These are phyloP conservation scores for Cytospora piceicola DNA, from an alignment of 2,329 filamentous ascomycete species.

Conservation along the genomic window DNA sequence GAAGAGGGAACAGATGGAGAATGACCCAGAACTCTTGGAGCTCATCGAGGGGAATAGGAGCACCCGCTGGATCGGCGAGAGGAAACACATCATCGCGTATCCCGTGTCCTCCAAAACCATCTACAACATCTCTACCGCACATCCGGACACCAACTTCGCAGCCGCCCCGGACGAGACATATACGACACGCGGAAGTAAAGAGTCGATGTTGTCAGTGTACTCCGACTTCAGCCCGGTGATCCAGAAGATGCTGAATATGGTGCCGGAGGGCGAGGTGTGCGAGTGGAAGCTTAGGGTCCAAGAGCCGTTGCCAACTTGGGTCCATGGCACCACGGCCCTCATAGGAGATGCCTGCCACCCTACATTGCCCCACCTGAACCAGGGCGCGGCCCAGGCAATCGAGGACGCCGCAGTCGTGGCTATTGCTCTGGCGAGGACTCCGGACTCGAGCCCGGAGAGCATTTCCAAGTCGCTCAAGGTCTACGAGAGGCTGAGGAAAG, in stretches of 20 bases:
- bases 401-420: conserved; percentile 59
- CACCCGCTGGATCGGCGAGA: conserved; percentile 68
- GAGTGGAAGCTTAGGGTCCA: conserved; percentile 70
- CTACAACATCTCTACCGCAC: conserved; percentile 68
- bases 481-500: conserved; percentile 57
- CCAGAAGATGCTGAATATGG: conserved; percentile 62
- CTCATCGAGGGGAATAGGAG: conserved; percentile 62
- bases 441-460: conserved; percentile 39
- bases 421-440: conserved; percentile 47
- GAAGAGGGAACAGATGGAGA: conserved; percentile 47
- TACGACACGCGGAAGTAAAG: conserved; percentile 64
- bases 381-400: conserved; percentile 68
- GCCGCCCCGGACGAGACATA: conserved; percentile 55
- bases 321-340: conserved; percentile 55
- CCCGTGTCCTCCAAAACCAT: conserved; percentile 64
- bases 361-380: conserved; percentile 65
- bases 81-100: conserved; percentile 70
- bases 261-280: conserved; percentile 66
- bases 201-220: conserved; percentile 63
- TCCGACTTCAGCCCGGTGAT: conserved; percentile 64
- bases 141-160: conserved; percentile 64
- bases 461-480: conserved; percentile 52
- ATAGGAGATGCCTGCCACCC: conserved; percentile 66
- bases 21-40: conserved; percentile 55
- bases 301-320: conserved; percentile 63